phyloP scores from a whole-genome alignment of 2,329 filamentous ascomycete species.

The Paradendryphiella salina region DNA sequence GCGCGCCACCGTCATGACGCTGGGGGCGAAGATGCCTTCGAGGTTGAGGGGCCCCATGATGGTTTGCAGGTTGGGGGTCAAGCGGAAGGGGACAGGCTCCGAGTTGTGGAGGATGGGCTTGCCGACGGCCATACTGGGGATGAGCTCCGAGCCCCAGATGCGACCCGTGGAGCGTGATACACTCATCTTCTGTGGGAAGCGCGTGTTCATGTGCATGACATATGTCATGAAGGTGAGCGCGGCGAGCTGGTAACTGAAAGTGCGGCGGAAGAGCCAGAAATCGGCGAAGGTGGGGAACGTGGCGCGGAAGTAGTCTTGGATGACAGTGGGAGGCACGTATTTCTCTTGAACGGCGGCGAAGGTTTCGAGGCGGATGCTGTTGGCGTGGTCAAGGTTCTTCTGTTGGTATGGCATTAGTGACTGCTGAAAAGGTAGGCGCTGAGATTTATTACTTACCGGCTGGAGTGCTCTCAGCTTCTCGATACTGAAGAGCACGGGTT shows the following conservation, averaged over 20 bases:
- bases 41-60: slow-evolving; percentile 95
- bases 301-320: slow-evolving; percentile 84
- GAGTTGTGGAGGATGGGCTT: slow-evolving; percentile 93
- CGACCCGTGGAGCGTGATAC: slow-evolving; percentile 84
- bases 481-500: slow-evolving; percentile 92
- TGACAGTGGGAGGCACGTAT: slow-evolving; percentile 81
- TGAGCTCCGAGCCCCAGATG: slow-evolving; percentile 93
- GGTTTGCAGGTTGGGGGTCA: slow-evolving; percentile 94
- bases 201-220: slow-evolving; percentile 93
- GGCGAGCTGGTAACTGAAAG: slow-evolving; percentile 95
- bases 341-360: slow-evolving; percentile 92
- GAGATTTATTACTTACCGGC: slow-evolving; percentile 32
- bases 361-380: slow-evolving; percentile 81
- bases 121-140: slow-evolving; percentile 81
- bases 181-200: slow-evolving; percentile 93
- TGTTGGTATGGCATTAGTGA: slow-evolving; percentile 45
- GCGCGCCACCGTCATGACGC: slow-evolving; percentile 93
- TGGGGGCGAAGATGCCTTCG: slow-evolving; percentile 93
- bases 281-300: slow-evolving; percentile 88
- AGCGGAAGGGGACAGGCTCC: slow-evolving; percentile 93
- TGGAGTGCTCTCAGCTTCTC: slow-evolving; percentile 80
- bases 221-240: slow-evolving; percentile 98
- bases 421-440: neutral
- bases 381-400: slow-evolving; percentile 69
- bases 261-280: slow-evolving; percentile 97